These are phyloP conservation scores for Simplicillium sp. DNA, from an alignment of 2,329 filamentous ascomycete species.

Conservation along the genomic window DNA sequence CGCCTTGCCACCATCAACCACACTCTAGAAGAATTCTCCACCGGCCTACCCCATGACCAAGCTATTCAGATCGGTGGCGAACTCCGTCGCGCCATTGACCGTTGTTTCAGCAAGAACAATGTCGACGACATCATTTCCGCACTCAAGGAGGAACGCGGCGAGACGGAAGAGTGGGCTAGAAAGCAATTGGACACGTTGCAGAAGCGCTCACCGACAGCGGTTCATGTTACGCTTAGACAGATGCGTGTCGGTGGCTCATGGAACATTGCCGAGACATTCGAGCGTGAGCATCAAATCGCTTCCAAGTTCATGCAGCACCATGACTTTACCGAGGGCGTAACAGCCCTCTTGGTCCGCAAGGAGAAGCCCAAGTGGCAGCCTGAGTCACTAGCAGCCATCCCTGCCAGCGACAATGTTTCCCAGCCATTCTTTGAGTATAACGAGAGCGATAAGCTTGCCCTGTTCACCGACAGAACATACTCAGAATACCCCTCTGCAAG, in stretches of 20 bases:
- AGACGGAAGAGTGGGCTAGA: conserved; percentile 64
- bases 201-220: conserved; percentile 73
- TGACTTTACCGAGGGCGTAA: conserved; percentile 91
- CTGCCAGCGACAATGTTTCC: conserved; percentile 39
- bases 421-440: conserved; percentile 59
- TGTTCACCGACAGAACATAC: conserved; percentile 58
- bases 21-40: conserved; percentile 87
- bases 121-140: conserved; percentile 63
- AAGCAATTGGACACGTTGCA: conserved; percentile 68
- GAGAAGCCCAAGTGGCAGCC: conserved; percentile 67
- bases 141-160: conserved; percentile 42
- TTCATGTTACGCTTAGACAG: conserved; percentile 76
- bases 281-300: conserved; percentile 77
- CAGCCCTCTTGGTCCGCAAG: conserved; percentile 67
- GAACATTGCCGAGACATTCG: conserved; percentile 78
- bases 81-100: conserved; percentile 73
- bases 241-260: conserved; percentile 68
- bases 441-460: conserved; percentile 36
- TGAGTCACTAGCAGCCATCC: conserved; percentile 58
- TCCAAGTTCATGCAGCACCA: conserved; percentile 80
- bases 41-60: conserved; percentile 70
- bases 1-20: conserved; percentile 68
- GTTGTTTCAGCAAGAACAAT: conserved; percentile 61
- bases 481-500: conserved; percentile 59
- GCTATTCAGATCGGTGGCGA: conserved; percentile 58